Base-by-base conservation (phyloP, 805 yeast species). In the Myxozyma monticola region DNA sequence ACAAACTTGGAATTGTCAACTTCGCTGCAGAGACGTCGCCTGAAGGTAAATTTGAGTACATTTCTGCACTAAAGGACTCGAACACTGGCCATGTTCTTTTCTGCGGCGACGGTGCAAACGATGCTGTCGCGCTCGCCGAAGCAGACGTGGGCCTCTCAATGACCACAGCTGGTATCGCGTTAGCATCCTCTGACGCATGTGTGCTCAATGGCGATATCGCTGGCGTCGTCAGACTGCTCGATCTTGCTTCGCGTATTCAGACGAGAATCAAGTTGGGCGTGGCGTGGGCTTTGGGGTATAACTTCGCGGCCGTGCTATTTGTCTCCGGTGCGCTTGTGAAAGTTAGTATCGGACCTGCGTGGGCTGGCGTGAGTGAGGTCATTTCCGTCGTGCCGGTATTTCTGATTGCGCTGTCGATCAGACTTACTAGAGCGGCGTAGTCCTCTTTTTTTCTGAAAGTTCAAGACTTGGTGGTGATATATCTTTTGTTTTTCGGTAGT, bases 91-190 rank as follows among this genome's bases (percentile, higher is more conserved):
- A 18, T 33, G 35, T 30, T 4, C 90, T 95, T 0, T 87, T 87
- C 64, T 87, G 95, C 71, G 96, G 96, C 24, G 96, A 87, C 70
- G 96, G 96, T 59, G 95, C 96, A 2, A 87, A 87, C 67, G 96
- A 87, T 64, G 87, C 95, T 68, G 95, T 95, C 61, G 96, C 96
- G 1, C 71, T 87, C 49, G 87, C 87, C 60, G 90, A 91, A 9
- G 95, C 95, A 0, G 88, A 86, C 69, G 88, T 88, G 50, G 96
- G 95, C 29, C 78, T 87, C 48, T 21, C 38, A 39, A 42, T 55
- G 54, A 44, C 46, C 25, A 20, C 31, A 2, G 54, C 37, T 14
- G 56, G 54, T 12, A 36, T 43, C 21, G 37, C 54, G 4, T 20
- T 44, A 2, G 42, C 44, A 5, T 54, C 57, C 17, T 46, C 54